Conservation (phyloP, 2,329 filamentous ascomycete genomes). For the Colletotrichum euphorbiae region DNA sequence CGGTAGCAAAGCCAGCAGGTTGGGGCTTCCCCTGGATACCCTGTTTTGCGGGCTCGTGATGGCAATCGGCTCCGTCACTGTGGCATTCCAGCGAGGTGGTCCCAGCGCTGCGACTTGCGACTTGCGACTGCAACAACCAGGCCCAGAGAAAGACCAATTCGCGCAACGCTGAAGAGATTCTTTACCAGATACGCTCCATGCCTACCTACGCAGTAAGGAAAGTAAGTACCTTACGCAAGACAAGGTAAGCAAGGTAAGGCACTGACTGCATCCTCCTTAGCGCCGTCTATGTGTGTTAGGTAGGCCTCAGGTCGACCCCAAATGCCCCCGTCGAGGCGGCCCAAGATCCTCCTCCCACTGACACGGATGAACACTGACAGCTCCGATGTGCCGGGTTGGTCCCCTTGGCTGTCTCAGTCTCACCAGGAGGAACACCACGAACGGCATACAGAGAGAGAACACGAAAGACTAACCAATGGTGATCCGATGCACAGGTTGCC, state of each 20-base stretch:
- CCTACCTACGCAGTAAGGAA: background rate
- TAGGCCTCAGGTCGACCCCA: constrained; percentile 27
- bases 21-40: background rate
- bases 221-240: background rate
- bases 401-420: background rate
- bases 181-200: background rate
- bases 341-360: background rate
- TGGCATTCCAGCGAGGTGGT: constrained; percentile 17
- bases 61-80: constrained; percentile 20
- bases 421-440: background rate
- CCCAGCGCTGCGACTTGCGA: constrained; percentile 14
- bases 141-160: background rate
- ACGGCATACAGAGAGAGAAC: background rate
- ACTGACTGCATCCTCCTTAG: constrained; percentile 15
- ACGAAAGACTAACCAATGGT: background rate
- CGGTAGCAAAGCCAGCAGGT: constrained; percentile 14
- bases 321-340: constrained; percentile 13
- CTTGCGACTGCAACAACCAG: background rate
- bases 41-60: constrained; percentile 19
- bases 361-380: constrained; percentile 32
- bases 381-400: constrained; percentile 5
- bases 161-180: constrained; percentile 20
- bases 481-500: background rate
- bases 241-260: background rate
- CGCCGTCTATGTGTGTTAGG: constrained; percentile 28